Evolutionary conservation across 345 rosid genomes (phyloP), one percentile per base, ranked within the genome.

Genomic region (Cardamine resedifolia): DNA sequence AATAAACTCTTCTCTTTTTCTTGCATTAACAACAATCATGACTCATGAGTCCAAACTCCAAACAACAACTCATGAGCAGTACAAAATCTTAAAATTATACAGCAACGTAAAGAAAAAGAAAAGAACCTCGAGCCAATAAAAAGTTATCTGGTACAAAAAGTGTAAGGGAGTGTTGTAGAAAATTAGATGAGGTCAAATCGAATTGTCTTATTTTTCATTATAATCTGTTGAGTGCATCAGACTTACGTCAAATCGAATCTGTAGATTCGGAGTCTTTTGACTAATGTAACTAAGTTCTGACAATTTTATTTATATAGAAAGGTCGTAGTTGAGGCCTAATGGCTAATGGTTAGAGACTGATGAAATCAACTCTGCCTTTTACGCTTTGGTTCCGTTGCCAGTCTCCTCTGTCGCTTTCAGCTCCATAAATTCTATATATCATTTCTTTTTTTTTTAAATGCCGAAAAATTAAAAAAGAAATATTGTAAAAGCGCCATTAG

Each of bases 361-460:
- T 52, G 64, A 28, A 7, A 14, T 30, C n/a, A 30, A 41, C 6
- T 7, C 28, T 33, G 60, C 7, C 4, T 28, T 28, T 1, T 0
- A 15, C 16, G 36, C 27, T 56, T 56, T 7, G 62, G 63, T 56
- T 68, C 43, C 21, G 64, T 56, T 45, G 45, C 53, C 19, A 41
- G 72, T 69, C 49, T 59, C 68, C 18, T 55, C 73, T 50, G 28
- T 85, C 87, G 79, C 80, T 82, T 26, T 73, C 71, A 43, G 4
- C 24, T 43, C 83, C 26, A 24, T 71, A 2, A 49, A 34, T 34
- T 14, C 21, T 7, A 38, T 7, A 8, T 12, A 9, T 51, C n/a
- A 2, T 1, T 9, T 20, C 10, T 12, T 3, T 20, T 58, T 10
- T n/a, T n/a, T 18, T 6, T 10, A 33, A 33, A 33, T 9, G 10